Evolutionary conservation across 495 filamentous ascomycete genomes (phyloP), one percentile per base, ranked within the genome.

Genomic region (Pseudotulostoma volvatum): DNA sequence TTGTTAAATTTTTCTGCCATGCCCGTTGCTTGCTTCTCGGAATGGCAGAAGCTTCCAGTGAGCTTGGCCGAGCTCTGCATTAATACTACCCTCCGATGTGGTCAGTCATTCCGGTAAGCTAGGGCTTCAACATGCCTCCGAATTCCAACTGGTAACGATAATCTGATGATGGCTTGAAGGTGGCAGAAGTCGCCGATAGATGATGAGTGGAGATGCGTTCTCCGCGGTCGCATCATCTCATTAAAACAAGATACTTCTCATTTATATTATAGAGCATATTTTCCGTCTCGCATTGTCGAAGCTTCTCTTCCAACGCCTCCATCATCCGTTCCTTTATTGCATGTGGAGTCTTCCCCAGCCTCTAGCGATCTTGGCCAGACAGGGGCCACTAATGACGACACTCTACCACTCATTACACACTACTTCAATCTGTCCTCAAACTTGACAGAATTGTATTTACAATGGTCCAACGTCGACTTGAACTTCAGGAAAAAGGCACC

Each of bases 401-500:
- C 82, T 1, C 65, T 74, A 34, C 60, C 59, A 15, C 62, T 93
- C 15, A 52, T 95, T 7, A 68, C 65, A 18, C 76, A 80, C 55
- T 95, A 95, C 54, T 77, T 95, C 49, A 84, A 85, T 46, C 74
- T 99, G 14, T 63, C 66, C 0, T 66, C 79, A 15, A 77, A 92
- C 44, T 60, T 94, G 19, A 64, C 70, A 7, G 50, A 65, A 1
- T 69, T 99, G 11, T 99, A 99, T 56, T 54, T 77, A 18, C 74
- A 88, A 61, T 99, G 90, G 90, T 81, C 86, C 2, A 55, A 69
- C 0, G 70, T 77, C 5, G 90, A 99, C 54, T 56, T 80, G 13
- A 93, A 96, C 55, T 99, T 99, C 63, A 77, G 76, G 45, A 79
- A 77, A 43, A 87, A 81, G 38, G 87, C 90, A 1, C 75, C 80